Evolutionary conservation across 495 filamentous ascomycete species (phyloP).

Genomic region (Penicillium parvum): DNA sequence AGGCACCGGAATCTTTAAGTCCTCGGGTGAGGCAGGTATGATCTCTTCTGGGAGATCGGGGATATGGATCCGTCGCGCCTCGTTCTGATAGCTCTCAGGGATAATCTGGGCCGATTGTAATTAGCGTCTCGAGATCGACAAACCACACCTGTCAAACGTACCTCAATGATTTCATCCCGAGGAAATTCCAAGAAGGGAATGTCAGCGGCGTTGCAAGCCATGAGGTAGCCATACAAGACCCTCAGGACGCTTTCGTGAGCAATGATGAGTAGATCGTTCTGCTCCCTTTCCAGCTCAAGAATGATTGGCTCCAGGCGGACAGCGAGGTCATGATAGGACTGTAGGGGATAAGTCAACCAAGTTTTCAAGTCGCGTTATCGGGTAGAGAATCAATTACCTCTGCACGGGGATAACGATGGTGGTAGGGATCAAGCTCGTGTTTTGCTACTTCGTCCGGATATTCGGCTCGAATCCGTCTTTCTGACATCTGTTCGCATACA

Average conservation of each 20-base stretch:
- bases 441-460: constrained; percentile 88
- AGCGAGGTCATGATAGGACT: constrained; percentile 98
- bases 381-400: constrained; percentile 55
- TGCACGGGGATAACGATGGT: constrained; percentile 92
- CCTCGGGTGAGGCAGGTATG: constrained; percentile 73
- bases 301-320: constrained; percentile 99
- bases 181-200: constrained; percentile 94
- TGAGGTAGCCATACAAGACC: constrained; percentile 94
- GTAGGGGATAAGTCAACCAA: constrained; percentile 11
- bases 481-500: constrained; percentile 86
- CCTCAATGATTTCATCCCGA: constrained; percentile 94
- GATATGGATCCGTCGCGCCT: constrained; percentile 81
- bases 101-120: constrained; percentile 61
- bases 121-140: constrained; percentile 9
- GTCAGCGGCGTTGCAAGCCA: constrained; percentile 96
- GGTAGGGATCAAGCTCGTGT: constrained; percentile 93
- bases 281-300: constrained; percentile 92
- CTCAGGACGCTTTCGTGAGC: constrained; percentile 95
- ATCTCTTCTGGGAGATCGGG: constrained; percentile 56
- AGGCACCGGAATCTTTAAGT: constrained; percentile 77
- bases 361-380: not conserved
- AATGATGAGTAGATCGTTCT: constrained; percentile 95
- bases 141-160: constrained; percentile 25
- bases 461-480: constrained; percentile 70
- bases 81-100: constrained; percentile 94